Conservation (phyloP, 805 yeast species). For the Ascoidea rubescens region DNA sequence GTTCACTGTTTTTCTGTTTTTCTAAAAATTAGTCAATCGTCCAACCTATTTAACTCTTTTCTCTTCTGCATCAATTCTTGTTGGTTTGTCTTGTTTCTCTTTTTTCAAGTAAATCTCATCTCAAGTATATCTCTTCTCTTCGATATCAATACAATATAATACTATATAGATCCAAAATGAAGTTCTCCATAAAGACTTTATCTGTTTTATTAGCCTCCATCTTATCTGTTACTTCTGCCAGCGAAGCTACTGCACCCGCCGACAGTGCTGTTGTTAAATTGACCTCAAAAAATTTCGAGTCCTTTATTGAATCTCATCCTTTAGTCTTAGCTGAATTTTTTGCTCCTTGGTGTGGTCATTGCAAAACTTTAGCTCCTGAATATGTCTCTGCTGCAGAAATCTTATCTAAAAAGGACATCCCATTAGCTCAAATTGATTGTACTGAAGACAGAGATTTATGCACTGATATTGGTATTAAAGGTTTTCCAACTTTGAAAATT, state of each 20-base stretch:
- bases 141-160: too few species aligned
- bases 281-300: slow-evolving; percentile 47
- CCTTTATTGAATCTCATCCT: slow-evolving; percentile 56
- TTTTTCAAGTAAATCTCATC: too few species aligned
- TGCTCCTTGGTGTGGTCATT: slow-evolving; percentile 98
- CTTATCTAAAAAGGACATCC: slow-evolving; percentile 46
- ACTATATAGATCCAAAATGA: slow-evolving; percentile 17
- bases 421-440: slow-evolving; percentile 78
- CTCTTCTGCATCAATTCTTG: too few species aligned
- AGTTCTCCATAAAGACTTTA: slow-evolving; percentile 23
- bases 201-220: slow-evolving; percentile 27
- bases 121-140: too few species aligned
- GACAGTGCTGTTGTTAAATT: slow-evolving; percentile 82
- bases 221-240: slow-evolving; percentile 25
- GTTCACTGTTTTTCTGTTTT: too few species aligned
- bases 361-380: slow-evolving; percentile 80
- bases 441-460: slow-evolving; percentile 66
- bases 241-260: slow-evolving; percentile 58
- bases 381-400: slow-evolving; percentile 57
- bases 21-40: too few species aligned
- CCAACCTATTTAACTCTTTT: too few species aligned
- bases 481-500: slow-evolving; percentile 77
- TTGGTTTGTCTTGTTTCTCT: too few species aligned
- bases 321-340: slow-evolving; percentile 77
- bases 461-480: slow-evolving; percentile 50